Evolutionary conservation across 805 yeast species (phyloP), one percentile per base, ranked within the genome.

Genomic region (Middelhovenomyces tepae): DNA sequence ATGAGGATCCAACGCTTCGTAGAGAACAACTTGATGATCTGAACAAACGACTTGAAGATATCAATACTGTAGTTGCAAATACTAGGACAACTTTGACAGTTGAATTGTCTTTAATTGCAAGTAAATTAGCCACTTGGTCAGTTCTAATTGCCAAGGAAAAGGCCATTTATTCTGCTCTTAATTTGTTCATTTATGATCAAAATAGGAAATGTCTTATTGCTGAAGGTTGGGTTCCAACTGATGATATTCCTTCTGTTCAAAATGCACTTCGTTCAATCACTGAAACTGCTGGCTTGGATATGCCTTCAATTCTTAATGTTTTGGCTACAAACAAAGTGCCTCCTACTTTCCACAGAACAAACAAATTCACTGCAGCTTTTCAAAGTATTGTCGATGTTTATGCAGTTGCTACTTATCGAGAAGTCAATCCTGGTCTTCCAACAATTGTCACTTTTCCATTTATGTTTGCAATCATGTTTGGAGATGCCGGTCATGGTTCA

Each of bases 391-490:
- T 85, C 52, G 98, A 91, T 57, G 91, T 96, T 2, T 91, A 91
- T 59, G 98, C 97, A 47, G 68, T 85, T 37, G 91, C 95, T 7
- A 73, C 85, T 2, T 91, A 91, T 61, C 78, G 85, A 47, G 98
- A 91, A 59, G 91, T 91, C 18, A 91, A 91, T 57, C 95, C 98
- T 4, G 98, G 94, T 31, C 64, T 91, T 45, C 87, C 98, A 3
- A 87, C 98, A 0, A 73, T 84, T 32, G 81, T 91, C 16, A 91
- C 98, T 0, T 91, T 91, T 64, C 98, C 98, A 11, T 91, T 91
- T 55, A 82, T 91, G 94, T 91, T 91, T 62, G 96, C 98, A 15
- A 81, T 91, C 46, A 91, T 91, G 98, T 91, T 91, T 65, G 98
- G 98, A 64, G 98, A 91, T 64, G 59, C 86, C 38, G 98, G 98